Base-by-base conservation (phyloP, 2,329 filamentous ascomycete genomes). In the Exophiala alcalophila region DNA sequence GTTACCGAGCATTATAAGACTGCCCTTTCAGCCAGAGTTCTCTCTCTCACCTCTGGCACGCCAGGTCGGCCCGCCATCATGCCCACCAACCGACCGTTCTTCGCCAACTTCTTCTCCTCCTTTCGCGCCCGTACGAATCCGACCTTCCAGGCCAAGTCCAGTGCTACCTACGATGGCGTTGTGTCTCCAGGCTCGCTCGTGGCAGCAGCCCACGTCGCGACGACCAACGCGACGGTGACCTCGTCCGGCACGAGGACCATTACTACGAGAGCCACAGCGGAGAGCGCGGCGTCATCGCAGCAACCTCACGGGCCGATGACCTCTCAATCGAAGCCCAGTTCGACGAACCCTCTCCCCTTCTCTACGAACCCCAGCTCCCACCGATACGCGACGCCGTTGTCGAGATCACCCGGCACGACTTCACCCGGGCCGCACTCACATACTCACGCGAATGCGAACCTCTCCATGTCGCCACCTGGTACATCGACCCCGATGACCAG, bases 91-190 rank as follows among this genome's bases (percentile, higher is more conserved):
- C 67, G 79, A 44, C 80, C 74, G 33, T 84, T 84, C 66, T 72
- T 84, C 56, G 73, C 78, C 54, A 80, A 79, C 67, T 82, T 84
- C 66, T 73, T 84, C 49, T 76, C 80, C 33, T 78, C 80, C 50
- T 84, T 84, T 59, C 73, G 80, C 37, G 78, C 80, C 36, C 79
- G 83, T 58, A 79, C 78, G 28, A 57, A 43, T 35, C 52, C 55
- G 20, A 69, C 73, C 42, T 72, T 78, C 52, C 81, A 81, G 57
- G 67, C 77, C 16, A 69, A 76, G 8, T 65, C 66, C n/a, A 61
- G 67, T 12, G 53, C 67, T 20, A 59, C 67, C 23, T 60, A 61
- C 20, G 58, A 61, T 27, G 53, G 57, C 30, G n/a, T n/a, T n/a
- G 44, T 57, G 48, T 50, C 56, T 8, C 36, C 58, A 20, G 54